These are phyloP conservation scores for Desmodesmus armatus DNA, from an alignment of 139 green algal species.

Conservation along the genomic window DNA sequence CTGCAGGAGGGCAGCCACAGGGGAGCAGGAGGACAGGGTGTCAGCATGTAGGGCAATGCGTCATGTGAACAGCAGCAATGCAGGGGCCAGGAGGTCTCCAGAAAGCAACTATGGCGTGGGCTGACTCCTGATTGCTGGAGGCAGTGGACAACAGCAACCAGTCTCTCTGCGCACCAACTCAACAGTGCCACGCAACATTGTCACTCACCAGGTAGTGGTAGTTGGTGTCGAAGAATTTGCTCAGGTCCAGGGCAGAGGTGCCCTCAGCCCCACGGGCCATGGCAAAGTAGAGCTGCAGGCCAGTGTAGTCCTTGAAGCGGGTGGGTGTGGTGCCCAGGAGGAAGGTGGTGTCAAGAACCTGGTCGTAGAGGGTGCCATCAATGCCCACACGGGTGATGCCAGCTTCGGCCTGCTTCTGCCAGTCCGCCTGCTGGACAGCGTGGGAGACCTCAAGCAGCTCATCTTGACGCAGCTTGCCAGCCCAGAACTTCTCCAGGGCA, in stretches of 20 bases:
- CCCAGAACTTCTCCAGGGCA: constrained; percentile 88
- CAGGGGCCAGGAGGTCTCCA: background rate
- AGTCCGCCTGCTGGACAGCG: constrained; percentile 61
- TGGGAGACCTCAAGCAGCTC: constrained; percentile 64
- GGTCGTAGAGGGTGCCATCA: constrained; percentile 91
- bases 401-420: constrained; percentile 64
- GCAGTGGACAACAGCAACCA: too few species aligned
- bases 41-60: too few species aligned
- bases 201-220: constrained; percentile 87
- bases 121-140: too few species aligned
- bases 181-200: background rate
- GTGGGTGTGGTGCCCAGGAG: constrained; percentile 78
- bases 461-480: constrained; percentile 50
- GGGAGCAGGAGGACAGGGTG: too few species aligned
- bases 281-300: constrained; percentile 87
- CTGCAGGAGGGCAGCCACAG: constrained; percentile 38
- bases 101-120: too few species aligned
- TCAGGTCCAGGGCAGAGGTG: constrained; percentile 85
- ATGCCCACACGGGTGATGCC: constrained; percentile 79
- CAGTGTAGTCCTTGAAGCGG: constrained; percentile 77
- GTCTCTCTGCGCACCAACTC: too few species aligned
- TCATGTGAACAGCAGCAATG: background rate
- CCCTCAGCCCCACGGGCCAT: constrained; percentile 81
- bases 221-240: constrained; percentile 95
- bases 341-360: constrained; percentile 86